phyloP scores from a whole-genome alignment of 2,329 filamentous ascomycete species.

The Pseudogymnoascus sp. region DNA sequence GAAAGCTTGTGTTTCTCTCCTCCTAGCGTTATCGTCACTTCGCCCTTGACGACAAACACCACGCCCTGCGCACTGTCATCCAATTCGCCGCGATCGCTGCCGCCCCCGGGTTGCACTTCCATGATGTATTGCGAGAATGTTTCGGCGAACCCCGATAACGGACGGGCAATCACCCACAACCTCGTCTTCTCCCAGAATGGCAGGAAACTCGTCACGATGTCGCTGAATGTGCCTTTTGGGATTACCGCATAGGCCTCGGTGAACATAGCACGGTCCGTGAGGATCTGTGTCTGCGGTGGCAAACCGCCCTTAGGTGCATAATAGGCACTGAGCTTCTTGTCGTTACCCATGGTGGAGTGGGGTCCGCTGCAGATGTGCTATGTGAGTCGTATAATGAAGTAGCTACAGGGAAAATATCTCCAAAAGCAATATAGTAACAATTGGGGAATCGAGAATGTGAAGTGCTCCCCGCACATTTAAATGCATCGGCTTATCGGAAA shows the following conservation, averaged over 20 bases:
- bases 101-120: constrained; percentile 5
- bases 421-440: background rate
- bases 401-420: background rate
- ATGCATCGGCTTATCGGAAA: background rate
- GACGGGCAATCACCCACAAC: constrained; percentile 7
- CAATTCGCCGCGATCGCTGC: constrained; percentile 4
- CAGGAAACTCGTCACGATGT: constrained; percentile 8
- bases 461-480: background rate
- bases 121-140: constrained; percentile 8
- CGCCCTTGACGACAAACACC: background rate
- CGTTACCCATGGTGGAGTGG: background rate
- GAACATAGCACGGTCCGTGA: constrained; percentile 7
- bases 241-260: constrained; percentile 5
- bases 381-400: background rate
- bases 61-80: background rate
- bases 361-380: background rate
- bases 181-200: constrained; percentile 5
- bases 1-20: background rate
- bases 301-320: constrained; percentile 1
- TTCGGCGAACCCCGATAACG: constrained; percentile 4
- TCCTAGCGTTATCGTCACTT: background rate
- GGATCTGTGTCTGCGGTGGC: constrained; percentile 4
- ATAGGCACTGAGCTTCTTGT: constrained; percentile 2
- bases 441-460: background rate
- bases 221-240: background rate